phyloP scores from a whole-genome alignment of 352 stramenopile species.

The Pythium folliculosum region DNA sequence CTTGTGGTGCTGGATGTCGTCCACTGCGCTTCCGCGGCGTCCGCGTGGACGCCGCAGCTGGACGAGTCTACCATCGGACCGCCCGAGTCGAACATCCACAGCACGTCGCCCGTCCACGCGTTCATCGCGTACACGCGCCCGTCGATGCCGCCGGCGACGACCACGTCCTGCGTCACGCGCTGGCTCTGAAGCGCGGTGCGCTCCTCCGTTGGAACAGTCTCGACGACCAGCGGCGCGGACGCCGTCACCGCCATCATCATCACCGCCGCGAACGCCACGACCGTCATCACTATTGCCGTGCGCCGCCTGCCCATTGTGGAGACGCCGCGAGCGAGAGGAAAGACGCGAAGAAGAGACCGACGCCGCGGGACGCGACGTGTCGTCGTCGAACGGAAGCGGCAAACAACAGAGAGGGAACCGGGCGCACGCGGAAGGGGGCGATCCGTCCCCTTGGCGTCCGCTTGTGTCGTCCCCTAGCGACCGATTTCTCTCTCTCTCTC shows the following conservation, averaged over 20 bases:
- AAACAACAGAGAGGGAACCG: background rate
- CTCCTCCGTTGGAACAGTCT: background rate
- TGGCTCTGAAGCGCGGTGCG: background rate
- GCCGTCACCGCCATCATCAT: background rate
- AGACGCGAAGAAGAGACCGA: background rate
- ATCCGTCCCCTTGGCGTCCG: background rate
- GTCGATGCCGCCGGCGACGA: constrained; percentile 74
- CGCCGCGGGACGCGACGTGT: too few relatives aligned
- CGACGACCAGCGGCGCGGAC: constrained; percentile 2
- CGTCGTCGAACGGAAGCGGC: background rate
- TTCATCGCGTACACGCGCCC: constrained; percentile 76
- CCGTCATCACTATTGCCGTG: background rate
- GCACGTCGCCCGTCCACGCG: constrained; percentile 74
- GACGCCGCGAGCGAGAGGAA: background rate
- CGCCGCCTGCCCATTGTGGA: constrained; percentile 1
- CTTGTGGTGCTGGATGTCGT: background rate
- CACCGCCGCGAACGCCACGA: background rate
- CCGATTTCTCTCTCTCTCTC: background rate
- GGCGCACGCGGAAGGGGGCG: too few relatives aligned
- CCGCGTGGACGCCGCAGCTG: constrained; percentile 31
- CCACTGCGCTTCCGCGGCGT: constrained; percentile 2
- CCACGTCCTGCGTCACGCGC: constrained; percentile 38
- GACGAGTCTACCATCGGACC: constrained; percentile 80
- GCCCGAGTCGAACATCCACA: constrained; percentile 84
- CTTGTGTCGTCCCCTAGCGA: background rate